phyloP scores from a whole-genome alignment of 805 yeast species.

The Saccharomycopsis fermentans region DNA sequence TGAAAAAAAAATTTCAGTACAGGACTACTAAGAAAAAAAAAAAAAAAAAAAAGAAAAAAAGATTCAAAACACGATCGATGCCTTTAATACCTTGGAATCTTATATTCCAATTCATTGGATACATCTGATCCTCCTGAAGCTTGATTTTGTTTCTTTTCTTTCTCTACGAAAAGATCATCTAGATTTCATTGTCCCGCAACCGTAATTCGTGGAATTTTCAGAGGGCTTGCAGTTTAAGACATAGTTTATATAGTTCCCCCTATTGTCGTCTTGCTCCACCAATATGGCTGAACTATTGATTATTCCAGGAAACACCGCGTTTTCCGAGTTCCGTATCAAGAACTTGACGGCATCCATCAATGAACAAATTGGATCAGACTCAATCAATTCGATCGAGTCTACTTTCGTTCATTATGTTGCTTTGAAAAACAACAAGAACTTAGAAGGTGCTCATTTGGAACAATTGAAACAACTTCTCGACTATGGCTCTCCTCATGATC shows the following conservation, averaged over 20 bases:
- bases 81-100: too few relatives aligned
- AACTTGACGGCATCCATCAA: constrained; percentile 65
- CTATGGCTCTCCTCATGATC: constrained; percentile 62
- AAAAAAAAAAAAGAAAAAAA: background rate
- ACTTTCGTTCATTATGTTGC: constrained; percentile 77
- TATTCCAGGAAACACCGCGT: constrained; percentile 83
- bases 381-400: constrained; percentile 57
- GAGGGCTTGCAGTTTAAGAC: background rate
- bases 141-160: background rate
- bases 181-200: background rate
- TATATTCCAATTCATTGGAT: too few relatives aligned
- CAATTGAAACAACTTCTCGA: constrained; percentile 49
- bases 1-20: background rate
- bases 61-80: background rate
- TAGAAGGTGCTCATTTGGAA: constrained; percentile 32
- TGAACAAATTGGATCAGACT: constrained; percentile 42
- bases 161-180: background rate
- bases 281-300: constrained; percentile 19
- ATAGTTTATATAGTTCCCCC: background rate
- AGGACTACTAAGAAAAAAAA: background rate
- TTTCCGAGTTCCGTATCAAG: constrained; percentile 77
- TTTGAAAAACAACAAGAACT: constrained; percentile 32
- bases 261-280: too few relatives aligned
- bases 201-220: background rate
- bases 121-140: background rate